Evolutionary conservation across 2,329 filamentous ascomycete species (phyloP).

Genomic region (Penicillium brevicompactum): DNA sequence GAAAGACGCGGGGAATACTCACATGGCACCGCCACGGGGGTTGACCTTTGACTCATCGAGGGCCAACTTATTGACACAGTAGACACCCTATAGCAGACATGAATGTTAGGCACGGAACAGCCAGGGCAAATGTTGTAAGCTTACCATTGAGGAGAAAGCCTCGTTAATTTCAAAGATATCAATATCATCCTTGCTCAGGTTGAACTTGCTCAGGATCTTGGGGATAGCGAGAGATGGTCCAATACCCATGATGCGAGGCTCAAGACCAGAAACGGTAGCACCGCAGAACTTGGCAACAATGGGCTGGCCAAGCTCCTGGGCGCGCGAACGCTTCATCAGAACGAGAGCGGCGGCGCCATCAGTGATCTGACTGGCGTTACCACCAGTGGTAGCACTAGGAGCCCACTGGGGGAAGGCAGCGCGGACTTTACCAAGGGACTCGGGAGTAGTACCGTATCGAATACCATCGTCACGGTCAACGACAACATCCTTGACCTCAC

Average conservation of each 20-base stretch:
- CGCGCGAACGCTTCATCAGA: constrained; percentile 86
- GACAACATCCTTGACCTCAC: constrained; percentile 74
- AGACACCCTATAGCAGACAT: constrained; percentile 68
- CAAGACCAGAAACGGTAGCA: constrained; percentile 79
- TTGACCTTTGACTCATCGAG: constrained; percentile 84
- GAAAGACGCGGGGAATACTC: constrained; percentile 18
- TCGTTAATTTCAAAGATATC: constrained; percentile 67
- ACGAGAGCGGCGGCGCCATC: constrained; percentile 90
- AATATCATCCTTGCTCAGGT: constrained; percentile 57
- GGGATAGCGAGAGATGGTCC: constrained; percentile 92
- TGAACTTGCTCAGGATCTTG: constrained; percentile 79
- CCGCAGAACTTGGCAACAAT: constrained; percentile 89
- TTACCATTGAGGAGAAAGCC: constrained; percentile 73
- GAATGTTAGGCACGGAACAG: background rate
- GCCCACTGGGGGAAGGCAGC: constrained; percentile 75
- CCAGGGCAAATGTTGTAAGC: background rate
- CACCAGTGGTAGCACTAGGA: constrained; percentile 85
- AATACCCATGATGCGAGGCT: constrained; percentile 88
- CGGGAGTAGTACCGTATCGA: constrained; percentile 76
- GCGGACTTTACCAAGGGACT: constrained; percentile 80
- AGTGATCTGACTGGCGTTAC: constrained; percentile 89
- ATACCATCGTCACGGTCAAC: constrained; percentile 84
- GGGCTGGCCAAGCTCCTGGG: constrained; percentile 77
- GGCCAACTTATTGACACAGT: constrained; percentile 81
- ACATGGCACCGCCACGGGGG: constrained; percentile 88